Base-by-base conservation (phyloP, 805 yeast genomes). In the Schwanniomyces vanrijiae region DNA sequence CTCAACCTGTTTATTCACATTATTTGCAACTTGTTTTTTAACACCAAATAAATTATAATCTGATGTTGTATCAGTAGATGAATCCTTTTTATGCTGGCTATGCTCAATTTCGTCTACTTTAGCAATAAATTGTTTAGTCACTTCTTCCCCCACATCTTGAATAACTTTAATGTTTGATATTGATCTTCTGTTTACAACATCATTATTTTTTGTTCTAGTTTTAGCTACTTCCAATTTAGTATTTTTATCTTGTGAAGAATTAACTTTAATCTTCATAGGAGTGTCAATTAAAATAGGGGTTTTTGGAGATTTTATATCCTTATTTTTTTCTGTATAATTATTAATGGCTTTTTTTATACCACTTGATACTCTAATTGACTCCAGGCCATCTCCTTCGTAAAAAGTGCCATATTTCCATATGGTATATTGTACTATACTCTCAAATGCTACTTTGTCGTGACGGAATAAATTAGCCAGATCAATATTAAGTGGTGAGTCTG, bases 401-500 rank as follows among this genome's bases (percentile, higher is more conserved):
- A 71, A 56, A 2, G 73, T 64, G n/a, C 57, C 56, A 46, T 59
- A 35, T 48, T 67, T 68, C 78, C 78, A 73, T 34, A 73, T 67
- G 37, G 56, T 63, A 50, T 64, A 68, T 51, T 73, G 77, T 8
- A 65, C 74, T 52, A 71, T 54, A 45, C 71, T 65, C 52, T 69
- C 72, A 50, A 68, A 72, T 4, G 71, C 78, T 13, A 51, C 43
- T 35, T 56, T 59, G 18, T 77, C 80, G 35, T 65, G 62, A 48
- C 83, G 75, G 49, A 73, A 68, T 28, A 86, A 56, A 53, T 81
- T 83, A 5, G 90, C 87, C 64, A 83, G 71, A 59, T 86, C 91
- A 13, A 86, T 71, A 56, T 86, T 84, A 43, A 86, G 63, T 0
- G 92, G 92, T 35, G 87, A 81, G 50, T 82, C 81, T 0, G 88